Base-by-base conservation (phyloP, 2,329 filamentous ascomycete genomes). In the Paraconiothyrium brasiliense region DNA sequence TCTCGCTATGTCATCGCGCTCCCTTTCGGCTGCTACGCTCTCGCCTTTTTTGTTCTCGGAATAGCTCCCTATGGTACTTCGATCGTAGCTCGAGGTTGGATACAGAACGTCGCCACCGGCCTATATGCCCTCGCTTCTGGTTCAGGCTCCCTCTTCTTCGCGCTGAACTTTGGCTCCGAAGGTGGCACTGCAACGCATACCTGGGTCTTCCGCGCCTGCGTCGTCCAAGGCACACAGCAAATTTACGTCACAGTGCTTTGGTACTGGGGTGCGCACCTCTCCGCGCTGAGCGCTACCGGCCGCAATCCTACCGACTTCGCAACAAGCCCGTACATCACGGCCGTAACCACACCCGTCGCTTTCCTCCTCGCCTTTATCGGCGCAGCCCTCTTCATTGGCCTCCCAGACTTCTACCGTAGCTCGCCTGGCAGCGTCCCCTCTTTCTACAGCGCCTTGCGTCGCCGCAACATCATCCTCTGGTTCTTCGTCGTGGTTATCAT, bases 191-290 rank as follows among this genome's bases (percentile, higher is more conserved):
- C 87, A 7, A 84, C 89, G 47, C 87, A 86, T 71, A 82, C 86
- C 39, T 90, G 88, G 88, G 87, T 88, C n/a, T 89, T 87, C 77
- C 84, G 89, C 59, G 89, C 89, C 16, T 88, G 87, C 68, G 75
- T 87, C 13, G 89, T 91, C 55, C 87, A 90, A 72, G 89, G 89
- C 46, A 88, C 87, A 7, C 88, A 90, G 69, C 88, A 90, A 71
- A 80, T 88, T 64, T 91, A 90, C 73, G 83, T 89, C 54, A 84
- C 87, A 27, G 85, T 83, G 7, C 81, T 91, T 13, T 91, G 88
- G 88, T 90, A 86, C 71, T 90, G 89, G 89, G 89, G 88, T 34
- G 83, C 83, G 8, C 81, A 84, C 61, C 79, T 89, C 49, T 83
- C 84, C 37, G 66, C 76, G 35, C 76, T 82, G 48, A 79, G 78